Evolutionary conservation across 2,329 filamentous ascomycete species (phyloP).

Genomic region (Sporothrix protearum): DNA sequence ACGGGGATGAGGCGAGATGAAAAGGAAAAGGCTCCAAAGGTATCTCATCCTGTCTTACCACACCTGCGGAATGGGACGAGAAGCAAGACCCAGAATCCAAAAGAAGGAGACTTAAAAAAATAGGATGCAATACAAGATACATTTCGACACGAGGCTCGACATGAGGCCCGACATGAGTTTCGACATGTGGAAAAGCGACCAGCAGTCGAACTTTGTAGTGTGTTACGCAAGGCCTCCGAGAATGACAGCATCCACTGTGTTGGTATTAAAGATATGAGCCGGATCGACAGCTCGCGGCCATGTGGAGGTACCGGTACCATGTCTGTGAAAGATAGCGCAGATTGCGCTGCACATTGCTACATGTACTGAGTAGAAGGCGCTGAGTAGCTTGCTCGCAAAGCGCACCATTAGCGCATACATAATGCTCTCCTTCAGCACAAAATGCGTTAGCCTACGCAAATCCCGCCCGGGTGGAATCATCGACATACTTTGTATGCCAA

Average conservation of each 20-base stretch:
- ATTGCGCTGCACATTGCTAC: too few relatives aligned
- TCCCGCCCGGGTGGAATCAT: conserved; percentile 16
- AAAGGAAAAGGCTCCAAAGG: not conserved
- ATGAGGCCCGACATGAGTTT: not conserved
- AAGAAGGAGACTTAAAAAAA: not conserved
- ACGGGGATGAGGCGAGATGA: not conserved
- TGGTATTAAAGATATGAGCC: not conserved
- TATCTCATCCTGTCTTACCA: conserved; percentile 1
- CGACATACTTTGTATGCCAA: not conserved
- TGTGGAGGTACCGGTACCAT: not conserved
- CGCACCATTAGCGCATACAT: not conserved
- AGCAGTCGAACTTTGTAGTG: not conserved
- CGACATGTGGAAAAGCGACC: not conserved
- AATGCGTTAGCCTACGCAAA: not conserved
- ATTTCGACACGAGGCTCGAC: not conserved
- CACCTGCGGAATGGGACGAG: not conserved
- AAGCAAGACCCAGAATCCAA: not conserved
- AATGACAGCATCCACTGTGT: conserved; percentile 12
- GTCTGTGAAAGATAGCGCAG: not conserved
- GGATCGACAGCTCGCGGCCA: not conserved
- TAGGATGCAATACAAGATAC: not conserved
- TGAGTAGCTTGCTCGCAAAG: conserved; percentile 15
- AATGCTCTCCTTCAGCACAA: conserved; percentile 17
- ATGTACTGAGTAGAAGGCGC: not conserved
- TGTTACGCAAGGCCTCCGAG: not conserved